Percentiles rank a stretch among this genome's conserved stretches.
Conservation (phyloP, 1,284 basidiomycete genomes). For the Sanguinoderma infundibulare region DNA sequence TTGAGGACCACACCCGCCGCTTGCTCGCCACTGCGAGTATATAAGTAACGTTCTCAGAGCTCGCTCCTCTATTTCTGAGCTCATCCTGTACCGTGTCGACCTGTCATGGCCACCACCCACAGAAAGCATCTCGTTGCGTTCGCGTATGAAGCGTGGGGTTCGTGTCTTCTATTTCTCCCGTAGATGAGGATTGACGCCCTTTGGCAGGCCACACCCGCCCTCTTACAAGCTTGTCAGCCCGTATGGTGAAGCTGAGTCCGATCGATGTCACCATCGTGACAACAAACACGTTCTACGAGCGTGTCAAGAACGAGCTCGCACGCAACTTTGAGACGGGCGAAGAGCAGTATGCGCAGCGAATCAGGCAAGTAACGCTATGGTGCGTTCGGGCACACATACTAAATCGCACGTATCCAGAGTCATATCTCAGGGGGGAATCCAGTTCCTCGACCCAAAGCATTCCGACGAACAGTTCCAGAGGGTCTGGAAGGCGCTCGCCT, state of each 20-base stretch:
- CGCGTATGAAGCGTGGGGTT: not conserved
- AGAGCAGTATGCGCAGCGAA: not conserved
- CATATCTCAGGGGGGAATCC: not conserved
- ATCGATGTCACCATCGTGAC: too few species aligned
- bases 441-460: not conserved
- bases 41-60: not conserved
- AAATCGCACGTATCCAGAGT: conserved; percentile 13
- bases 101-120: not conserved
- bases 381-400: not conserved
- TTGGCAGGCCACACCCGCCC: not conserved
- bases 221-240: too few species aligned
- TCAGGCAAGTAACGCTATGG: not conserved
- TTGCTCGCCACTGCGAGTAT: not conserved
- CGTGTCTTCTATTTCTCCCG: not conserved
- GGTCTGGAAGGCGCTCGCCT: not conserved
- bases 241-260: too few species aligned
- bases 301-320: too few species aligned
- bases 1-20: not conserved
- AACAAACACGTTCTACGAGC: too few species aligned
- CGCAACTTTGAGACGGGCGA: too few species aligned
- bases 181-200: not conserved
- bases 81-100: not conserved
- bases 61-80: not conserved
- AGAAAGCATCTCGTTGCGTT: not conserved
- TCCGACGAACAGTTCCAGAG: not conserved